phyloP scores from a whole-genome alignment of 2,329 filamentous ascomycete species.

The Ceratocystis papillata region DNA sequence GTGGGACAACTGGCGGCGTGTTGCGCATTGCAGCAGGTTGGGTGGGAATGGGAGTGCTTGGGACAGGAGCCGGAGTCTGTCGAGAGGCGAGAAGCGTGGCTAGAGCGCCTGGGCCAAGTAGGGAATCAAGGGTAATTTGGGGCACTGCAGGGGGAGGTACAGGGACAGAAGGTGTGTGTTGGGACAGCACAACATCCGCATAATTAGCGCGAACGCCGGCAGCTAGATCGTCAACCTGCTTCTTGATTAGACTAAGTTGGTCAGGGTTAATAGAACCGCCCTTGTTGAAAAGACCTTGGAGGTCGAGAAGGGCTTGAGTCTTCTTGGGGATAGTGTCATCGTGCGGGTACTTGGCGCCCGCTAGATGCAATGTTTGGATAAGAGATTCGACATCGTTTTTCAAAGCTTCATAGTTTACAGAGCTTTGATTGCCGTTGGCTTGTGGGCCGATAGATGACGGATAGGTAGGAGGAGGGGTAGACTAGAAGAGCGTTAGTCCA shows the following conservation, averaged over 20 bases:
- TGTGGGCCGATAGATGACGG: constrained; percentile 10
- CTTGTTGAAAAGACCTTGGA: constrained; percentile 64
- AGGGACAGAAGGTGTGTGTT: constrained; percentile 28
- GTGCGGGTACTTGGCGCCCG: constrained; percentile 65
- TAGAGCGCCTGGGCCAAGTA: constrained; percentile 50
- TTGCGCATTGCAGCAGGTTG: constrained; percentile 35
- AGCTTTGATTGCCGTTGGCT: not conserved
- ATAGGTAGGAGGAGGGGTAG: constrained; percentile 10
- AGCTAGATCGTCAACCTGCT: constrained; percentile 71
- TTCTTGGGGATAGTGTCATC: constrained; percentile 66
- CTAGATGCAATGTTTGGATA: constrained; percentile 59
- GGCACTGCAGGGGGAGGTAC: constrained; percentile 29
- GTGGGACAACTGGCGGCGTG: constrained; percentile 36
- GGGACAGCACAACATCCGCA: constrained; percentile 32
- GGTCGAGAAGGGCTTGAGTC: constrained; percentile 72
- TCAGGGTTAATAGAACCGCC: constrained; percentile 67
- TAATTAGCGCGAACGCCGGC: constrained; percentile 46
- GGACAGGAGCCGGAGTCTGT: constrained; percentile 9
- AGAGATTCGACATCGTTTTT: constrained; percentile 74
- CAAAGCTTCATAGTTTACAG: constrained; percentile 58
- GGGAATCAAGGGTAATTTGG: constrained; percentile 41
- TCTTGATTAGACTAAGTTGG: constrained; percentile 73
- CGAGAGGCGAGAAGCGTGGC: constrained; percentile 48
- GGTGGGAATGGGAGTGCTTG: constrained; percentile 8
- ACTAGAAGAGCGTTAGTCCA: not conserved